A percentile compares a stretch with the other conserved stretches of the same genome.
Evolutionary conservation across 1,139 yeast genomes (phyloP).

Genomic region (Yamadazyma taylorii): DNA sequence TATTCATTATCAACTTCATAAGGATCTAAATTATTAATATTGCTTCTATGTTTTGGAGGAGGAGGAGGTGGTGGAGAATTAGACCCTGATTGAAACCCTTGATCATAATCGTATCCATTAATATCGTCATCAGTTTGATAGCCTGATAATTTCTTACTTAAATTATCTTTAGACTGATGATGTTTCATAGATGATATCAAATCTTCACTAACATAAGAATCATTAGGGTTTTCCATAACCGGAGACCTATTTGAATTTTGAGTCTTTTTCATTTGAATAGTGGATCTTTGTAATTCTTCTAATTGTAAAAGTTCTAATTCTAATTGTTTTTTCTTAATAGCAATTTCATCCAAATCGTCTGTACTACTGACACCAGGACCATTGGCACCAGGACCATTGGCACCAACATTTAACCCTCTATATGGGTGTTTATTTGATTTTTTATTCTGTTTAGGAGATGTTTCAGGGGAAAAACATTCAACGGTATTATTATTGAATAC

Average conservation of each 20-base stretch:
- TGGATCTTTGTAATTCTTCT: slow-evolving; percentile 34
- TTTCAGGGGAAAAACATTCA: slow-evolving; percentile 29
- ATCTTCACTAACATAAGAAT: slow-evolving; percentile 41
- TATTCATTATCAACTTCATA: slow-evolving; percentile 3
- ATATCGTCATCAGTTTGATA: slow-evolving; percentile 29
- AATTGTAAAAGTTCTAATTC: slow-evolving; percentile 42
- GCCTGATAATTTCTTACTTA: slow-evolving; percentile 35
- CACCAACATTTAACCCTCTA: slow-evolving; percentile 2
- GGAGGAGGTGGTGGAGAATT: slow-evolving; percentile 56
- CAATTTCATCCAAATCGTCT: slow-evolving; percentile 29
- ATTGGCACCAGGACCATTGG: too few species aligned
- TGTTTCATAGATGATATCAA: slow-evolving; percentile 32
- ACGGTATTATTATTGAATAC: slow-evolving; percentile 25
- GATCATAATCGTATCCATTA: slow-evolving; percentile 19
- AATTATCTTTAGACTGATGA: slow-evolving; percentile 35
- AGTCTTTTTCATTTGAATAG: slow-evolving; percentile 19
- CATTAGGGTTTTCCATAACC: slow-evolving; percentile 20
- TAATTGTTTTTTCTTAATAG: slow-evolving; percentile 37
- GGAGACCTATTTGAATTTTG: slow-evolving; percentile 7
- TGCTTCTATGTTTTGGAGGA: slow-evolving; percentile 40
- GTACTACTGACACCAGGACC: too few species aligned
- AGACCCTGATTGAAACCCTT: slow-evolving; percentile 16
- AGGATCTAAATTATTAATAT: slow-evolving; percentile 1
- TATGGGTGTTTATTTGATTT: slow-evolving; percentile 6
- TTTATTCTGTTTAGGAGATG: slow-evolving; percentile 19